phyloP scores from a whole-genome alignment of 495 filamentous ascomycete genomes.

The Tuber aestivum region DNA sequence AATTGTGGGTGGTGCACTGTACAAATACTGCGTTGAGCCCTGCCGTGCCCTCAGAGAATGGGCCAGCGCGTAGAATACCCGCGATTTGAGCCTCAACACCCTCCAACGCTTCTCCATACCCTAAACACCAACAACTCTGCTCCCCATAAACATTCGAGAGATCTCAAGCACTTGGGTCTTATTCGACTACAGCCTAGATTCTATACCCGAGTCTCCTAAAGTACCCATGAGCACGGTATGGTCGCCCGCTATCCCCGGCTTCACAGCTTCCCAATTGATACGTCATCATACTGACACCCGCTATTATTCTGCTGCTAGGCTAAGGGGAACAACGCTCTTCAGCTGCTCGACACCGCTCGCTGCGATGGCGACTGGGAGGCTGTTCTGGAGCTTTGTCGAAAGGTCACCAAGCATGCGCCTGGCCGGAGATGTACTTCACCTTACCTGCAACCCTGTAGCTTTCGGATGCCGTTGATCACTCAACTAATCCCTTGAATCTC shows the following conservation, averaged over 20 bases:
- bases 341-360: slow-evolving; percentile 74
- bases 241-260: slow-evolving; percentile 8
- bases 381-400: slow-evolving; percentile 81
- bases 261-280: background rate
- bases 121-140: slow-evolving; percentile 7
- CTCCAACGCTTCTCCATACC: background rate
- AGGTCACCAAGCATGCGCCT: slow-evolving; percentile 88
- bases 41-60: background rate
- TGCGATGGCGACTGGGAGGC: slow-evolving; percentile 84
- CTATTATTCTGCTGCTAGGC: slow-evolving; percentile 42
- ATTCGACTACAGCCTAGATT: background rate
- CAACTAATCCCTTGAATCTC: slow-evolving; percentile 6
- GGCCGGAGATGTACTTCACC: slow-evolving; percentile 67
- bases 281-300: slow-evolving; percentile 27
- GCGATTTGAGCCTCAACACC: slow-evolving; percentile 28
- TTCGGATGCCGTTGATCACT: slow-evolving; percentile 14
- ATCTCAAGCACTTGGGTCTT: background rate
- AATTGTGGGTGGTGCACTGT: background rate
- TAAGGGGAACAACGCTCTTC: slow-evolving; percentile 75
- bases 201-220: background rate
- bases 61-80: background rate
- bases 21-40: background rate
- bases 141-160: background rate
- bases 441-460: background rate
- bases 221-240: slow-evolving; percentile 32